Base-by-base conservation (phyloP, 805 yeast species). In the Candida nonsorbophila region DNA sequence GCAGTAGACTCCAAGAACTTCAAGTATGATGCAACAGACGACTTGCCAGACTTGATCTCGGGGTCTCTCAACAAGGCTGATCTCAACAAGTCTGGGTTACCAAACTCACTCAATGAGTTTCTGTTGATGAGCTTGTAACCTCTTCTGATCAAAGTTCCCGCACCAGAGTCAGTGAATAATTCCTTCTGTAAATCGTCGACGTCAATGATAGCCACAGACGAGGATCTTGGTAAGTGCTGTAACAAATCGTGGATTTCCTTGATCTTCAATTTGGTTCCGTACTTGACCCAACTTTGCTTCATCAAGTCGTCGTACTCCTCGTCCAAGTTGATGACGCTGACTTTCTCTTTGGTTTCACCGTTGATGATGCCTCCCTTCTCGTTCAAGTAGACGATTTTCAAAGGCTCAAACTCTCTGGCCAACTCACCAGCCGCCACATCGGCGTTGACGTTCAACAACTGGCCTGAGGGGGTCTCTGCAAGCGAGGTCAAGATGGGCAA, bases 361-460 rank as follows among this genome's bases (percentile, higher is more conserved):
- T 92, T 85, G 49, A 85, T 77, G 41, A 92, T 82, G 39, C 98
- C 99, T 47, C 99, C 99, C 62, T 92, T 92, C 60, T 92, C 99
- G 60, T 87, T 88, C 57, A 92, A 68, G 56, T 90, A 92, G 24
- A 92, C 98, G 40, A 92, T 90, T 62, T 92, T 92, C 50, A 92
- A 75, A 6, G 99, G 99, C 62, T 92, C 96, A 46, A 92, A 84
- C 29, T 85, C 95, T 51, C 97, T 75, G 14, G 98, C 97, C 42
- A 92, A 72, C 61, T 92, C 97, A 47, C 97, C 94, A 25, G 99
- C 99, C 24, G 97, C 98, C 29, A 92, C 96, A 53, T 92, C 99
- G 6, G 99, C 99, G 53, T 92, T 92, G 37, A 92, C 97, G 48
- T 92, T 92, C 55, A 92, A 72, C 56, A 92, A 83, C 67, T 92